Conservation (phyloP, 148 eudicot species). For the Salicornia ramosissima region DNA sequence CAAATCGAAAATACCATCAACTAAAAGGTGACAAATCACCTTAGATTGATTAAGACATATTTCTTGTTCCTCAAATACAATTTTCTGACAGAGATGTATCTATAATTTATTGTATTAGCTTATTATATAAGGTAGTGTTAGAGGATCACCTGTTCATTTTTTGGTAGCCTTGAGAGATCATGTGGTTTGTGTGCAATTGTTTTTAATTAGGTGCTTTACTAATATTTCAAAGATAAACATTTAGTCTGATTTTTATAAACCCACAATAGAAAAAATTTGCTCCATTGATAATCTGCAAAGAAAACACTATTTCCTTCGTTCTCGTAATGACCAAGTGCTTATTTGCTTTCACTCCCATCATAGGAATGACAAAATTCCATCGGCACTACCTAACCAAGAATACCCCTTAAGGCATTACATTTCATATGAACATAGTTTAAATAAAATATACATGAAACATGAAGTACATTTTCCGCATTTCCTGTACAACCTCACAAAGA, state of each 20-base stretch:
- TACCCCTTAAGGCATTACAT: no score
- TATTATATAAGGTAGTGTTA: slow-evolving; percentile 12
- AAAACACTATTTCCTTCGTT: not conserved
- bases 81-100: slow-evolving; percentile 22
- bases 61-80: slow-evolving; percentile 16
- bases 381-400: no score
- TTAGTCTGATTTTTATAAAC: not conserved
- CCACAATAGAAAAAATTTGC: not conserved
- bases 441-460: no score
- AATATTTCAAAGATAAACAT: slow-evolving; percentile 8
- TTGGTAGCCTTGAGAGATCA: not conserved
- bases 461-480: no score
- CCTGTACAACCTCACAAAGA: no score
- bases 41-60: slow-evolving; percentile 3
- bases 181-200: slow-evolving; percentile 18
- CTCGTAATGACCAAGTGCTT: not conserved
- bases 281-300: not conserved
- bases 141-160: slow-evolving; percentile 21
- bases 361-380: no score
- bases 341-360: not conserved
- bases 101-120: slow-evolving; percentile 11
- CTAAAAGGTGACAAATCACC: slow-evolving; percentile 28
- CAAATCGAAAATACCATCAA: slow-evolving; percentile 34
- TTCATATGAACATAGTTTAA: no score
- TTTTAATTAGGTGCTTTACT: slow-evolving; percentile 2